Evolutionary conservation across 2,329 filamentous ascomycete genomes (phyloP), one percentile per base, ranked within the genome.

Genomic region (Colletotrichum tofieldiae): DNA sequence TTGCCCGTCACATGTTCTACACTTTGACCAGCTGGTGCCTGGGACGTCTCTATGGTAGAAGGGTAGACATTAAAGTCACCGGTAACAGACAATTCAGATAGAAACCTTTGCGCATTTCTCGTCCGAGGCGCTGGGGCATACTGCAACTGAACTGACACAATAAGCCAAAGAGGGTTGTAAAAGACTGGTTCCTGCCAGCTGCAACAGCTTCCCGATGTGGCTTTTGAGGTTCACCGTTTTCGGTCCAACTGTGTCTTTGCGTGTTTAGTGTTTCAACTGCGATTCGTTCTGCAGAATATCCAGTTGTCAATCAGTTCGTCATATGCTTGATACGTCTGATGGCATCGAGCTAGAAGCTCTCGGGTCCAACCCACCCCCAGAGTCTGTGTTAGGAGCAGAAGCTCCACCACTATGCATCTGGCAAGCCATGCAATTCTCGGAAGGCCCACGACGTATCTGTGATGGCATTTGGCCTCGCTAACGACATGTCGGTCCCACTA

Each of bases 381-480:
- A 62, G 59, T 67, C 54, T 47, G 43, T 43, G 47, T n/a, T 43
- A 52, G 59, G 43, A 37, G 47, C 35, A 51, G 26, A 45, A 49
- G 49, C 58, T 32, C 69, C 69, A 72, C 69, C 58, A 45, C 37
- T 39, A 45, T 72, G 69, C 69, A 29, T 72, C 43, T 47, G 52
- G 65, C 65, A 32, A n/a, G 52, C 14, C 29, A 72, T 72, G 69
- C 65, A 66, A 63, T 64, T 69, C 23, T 69, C 39, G 35, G 26
- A 56, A 23, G 69, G 65, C 26, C 51, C 65, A 69, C 69, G 69
- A 69, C 69, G 69, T 72, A 64, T 72, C 20, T 54, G 59, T 72
- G 69, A 72, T 72, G 69, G 65, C 65, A 69, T 69, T 72, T 62
- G 61, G 65, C 43, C 41, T 59, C 65, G 65, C 69, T 72, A 72